phyloP scores from a whole-genome alignment of 2,329 filamentous ascomycete species.

The Arthrobotrys entomopaga region DNA sequence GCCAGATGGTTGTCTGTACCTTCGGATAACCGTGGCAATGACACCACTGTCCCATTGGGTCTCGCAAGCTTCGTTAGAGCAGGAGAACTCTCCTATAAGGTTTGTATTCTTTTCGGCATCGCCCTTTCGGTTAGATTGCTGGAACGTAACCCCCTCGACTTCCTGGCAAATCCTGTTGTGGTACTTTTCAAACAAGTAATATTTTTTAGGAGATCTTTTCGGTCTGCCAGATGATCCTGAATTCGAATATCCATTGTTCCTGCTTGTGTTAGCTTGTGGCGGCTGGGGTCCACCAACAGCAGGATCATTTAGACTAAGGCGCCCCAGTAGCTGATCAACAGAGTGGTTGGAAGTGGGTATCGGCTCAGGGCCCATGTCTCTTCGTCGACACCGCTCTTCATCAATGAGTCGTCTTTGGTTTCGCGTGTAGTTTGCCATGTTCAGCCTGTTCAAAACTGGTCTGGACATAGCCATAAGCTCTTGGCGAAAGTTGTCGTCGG shows the following conservation, averaged over 20 bases:
- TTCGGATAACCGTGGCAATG: constrained; percentile 3
- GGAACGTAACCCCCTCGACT: constrained; percentile 6
- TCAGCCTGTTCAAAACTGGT: constrained; percentile 10
- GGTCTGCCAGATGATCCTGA: neutral
- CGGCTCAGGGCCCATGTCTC: neutral
- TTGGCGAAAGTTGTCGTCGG: constrained; percentile 20
- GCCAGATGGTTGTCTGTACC: neutral
- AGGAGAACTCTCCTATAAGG: constrained; percentile 12
- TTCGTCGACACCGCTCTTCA: constrained; percentile 22
- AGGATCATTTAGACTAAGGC: neutral
- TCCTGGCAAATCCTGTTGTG: constrained; percentile 11
- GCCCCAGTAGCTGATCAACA: neutral
- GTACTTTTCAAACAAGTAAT: constrained; percentile 12
- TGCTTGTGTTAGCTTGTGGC: neutral
- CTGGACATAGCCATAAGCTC: constrained; percentile 15
- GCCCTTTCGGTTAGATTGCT: neutral
- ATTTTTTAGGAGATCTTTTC: constrained; percentile 5
- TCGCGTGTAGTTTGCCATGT: constrained; percentile 12
- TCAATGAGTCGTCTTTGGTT: constrained; percentile 28
- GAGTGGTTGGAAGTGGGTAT: neutral
- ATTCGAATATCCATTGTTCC: neutral
- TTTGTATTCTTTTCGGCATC: neutral
- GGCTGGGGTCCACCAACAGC: neutral
- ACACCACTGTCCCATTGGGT: constrained; percentile 12
- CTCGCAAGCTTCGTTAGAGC: constrained; percentile 10